Conservation (phyloP, 495 filamentous ascomycete genomes). For the Aspergillus mulundensis region DNA sequence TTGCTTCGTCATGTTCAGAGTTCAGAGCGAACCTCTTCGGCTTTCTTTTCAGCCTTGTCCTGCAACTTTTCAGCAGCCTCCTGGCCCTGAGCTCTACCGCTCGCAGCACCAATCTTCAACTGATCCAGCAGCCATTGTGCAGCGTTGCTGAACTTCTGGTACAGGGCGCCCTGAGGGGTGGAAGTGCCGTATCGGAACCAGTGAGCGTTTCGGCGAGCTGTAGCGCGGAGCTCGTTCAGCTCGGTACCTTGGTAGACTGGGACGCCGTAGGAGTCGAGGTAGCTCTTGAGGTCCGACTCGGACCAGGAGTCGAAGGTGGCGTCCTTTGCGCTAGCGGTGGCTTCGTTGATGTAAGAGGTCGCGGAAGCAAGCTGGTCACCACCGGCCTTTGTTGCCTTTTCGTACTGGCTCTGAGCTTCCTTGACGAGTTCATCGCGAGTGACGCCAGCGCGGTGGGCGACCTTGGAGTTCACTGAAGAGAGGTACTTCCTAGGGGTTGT, state of each 20-base stretch:
- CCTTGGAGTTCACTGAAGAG: slow-evolving; percentile 63
- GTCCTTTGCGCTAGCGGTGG: slow-evolving; percentile 66
- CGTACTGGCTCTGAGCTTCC: slow-evolving; percentile 67
- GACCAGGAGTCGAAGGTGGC: slow-evolving; percentile 77
- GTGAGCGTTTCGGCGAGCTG: slow-evolving; percentile 66
- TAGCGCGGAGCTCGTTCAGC: slow-evolving; percentile 59
- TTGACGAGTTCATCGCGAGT: slow-evolving; percentile 69
- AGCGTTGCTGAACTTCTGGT: slow-evolving; percentile 56
- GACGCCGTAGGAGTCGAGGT: slow-evolving; percentile 77
- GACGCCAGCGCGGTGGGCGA: slow-evolving; percentile 57
- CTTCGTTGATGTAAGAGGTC: slow-evolving; percentile 66
- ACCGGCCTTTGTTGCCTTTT: slow-evolving; percentile 64
- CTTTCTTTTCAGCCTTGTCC: slow-evolving; percentile 29
- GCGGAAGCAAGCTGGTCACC: slow-evolving; percentile 67
- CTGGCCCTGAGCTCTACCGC: slow-evolving; percentile 55
- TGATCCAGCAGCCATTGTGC: slow-evolving; percentile 59
- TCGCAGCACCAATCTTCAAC: slow-evolving; percentile 59
- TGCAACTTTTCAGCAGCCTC: slow-evolving; percentile 46
- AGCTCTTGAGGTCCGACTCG: slow-evolving; percentile 73
- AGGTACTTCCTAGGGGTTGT: slow-evolving; percentile 58
- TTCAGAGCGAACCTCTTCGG: slow-evolving; percentile 29
- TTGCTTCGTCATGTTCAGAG: slow-evolving; percentile 10
- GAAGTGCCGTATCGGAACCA: slow-evolving; percentile 77
- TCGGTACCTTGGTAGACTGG: slow-evolving; percentile 66
- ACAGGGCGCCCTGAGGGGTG: slow-evolving; percentile 59